phyloP scores from a whole-genome alignment of 1,284 basidiomycete species.

The Phenoliferia sp. region DNA sequence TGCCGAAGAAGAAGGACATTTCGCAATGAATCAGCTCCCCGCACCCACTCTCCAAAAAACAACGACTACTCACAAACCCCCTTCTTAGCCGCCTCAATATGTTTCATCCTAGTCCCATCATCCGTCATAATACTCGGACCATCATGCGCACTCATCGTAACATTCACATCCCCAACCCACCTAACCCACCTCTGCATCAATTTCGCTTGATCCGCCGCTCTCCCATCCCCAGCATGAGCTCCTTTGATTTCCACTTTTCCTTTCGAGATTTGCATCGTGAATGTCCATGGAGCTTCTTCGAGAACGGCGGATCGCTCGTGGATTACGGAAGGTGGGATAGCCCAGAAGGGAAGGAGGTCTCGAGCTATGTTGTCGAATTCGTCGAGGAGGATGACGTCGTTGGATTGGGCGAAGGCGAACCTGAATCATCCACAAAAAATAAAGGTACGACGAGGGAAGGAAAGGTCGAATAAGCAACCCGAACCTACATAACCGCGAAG shows the following conservation, averaged over 20 bases:
- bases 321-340: slow-evolving; percentile 31
- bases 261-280: slow-evolving; percentile 33
- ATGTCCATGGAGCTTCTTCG: slow-evolving; percentile 24
- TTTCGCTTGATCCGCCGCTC: slow-evolving; percentile 35
- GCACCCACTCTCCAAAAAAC: too few species aligned
- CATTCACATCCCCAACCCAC: slow-evolving; percentile 25
- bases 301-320: slow-evolving; percentile 26
- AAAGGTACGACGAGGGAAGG: too few species aligned
- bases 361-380: slow-evolving; percentile 40
- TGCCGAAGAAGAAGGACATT: slow-evolving; percentile 29
- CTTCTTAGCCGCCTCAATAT: slow-evolving; percentile 39
- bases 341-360: slow-evolving; percentile 37
- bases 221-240: slow-evolving; percentile 22
- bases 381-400: slow-evolving; percentile 39
- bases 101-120: slow-evolving; percentile 5
- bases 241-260: slow-evolving; percentile 32
- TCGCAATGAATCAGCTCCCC: too few species aligned
- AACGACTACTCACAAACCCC: slow-evolving; percentile 42
- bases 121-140: slow-evolving; percentile 34
- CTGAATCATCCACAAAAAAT: too few species aligned
- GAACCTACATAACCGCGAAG: neutral
- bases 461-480: neutral
- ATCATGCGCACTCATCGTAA: slow-evolving; percentile 32
- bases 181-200: slow-evolving; percentile 33
- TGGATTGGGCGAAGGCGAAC: slow-evolving; percentile 37